Base-by-base conservation (phyloP, 805 yeast species). In the Starmerella bombi region DNA sequence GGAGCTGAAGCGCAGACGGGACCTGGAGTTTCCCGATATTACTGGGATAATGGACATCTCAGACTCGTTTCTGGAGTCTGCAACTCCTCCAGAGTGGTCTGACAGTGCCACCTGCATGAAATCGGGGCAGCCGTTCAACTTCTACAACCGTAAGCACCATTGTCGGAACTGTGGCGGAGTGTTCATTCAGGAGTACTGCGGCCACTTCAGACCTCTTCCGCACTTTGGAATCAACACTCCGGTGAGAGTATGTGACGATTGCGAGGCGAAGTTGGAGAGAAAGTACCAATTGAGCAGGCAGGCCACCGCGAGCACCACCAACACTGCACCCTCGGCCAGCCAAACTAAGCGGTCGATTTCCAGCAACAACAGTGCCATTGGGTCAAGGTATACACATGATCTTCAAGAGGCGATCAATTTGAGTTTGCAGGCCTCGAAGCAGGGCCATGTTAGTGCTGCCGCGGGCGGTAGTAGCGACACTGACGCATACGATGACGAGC, bases 141-240 rank as follows among this genome's bases (percentile, higher is more conserved):
- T 88, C 56, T 64, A 86, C 45, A 85, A 82, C 58, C 70, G 98
- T 55, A 85, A 88, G 58, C 98, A 91, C 59, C 98, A 91, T 61
- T 91, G 98, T 60, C 71, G 98, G 39, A 80, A 93, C 38, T 91
- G 98, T 62, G 98, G 98, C 19, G 96, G 96, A 3, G 94, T 84
- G 0, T 88, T 71, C 56, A 77, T 93, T 59, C 86, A 81, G 49
- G 70, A 73, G 5, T 94, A 93, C 59, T 83, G 96, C n/a, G 64
- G 78, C 2, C 74, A 81, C 50, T 66, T 59, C 36, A 65, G 76
- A 25, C 77, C 86, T 8, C 64, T 91, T 41, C 88, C 93, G 0
- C 77, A 79, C 34, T 67, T 83, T 37, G 98, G 98, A 0, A 83
- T 91, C 31, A 72, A 74, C 48, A 83, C 80, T 40, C 83, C 93